These are phyloP conservation scores for Acanthamoeba healyi DNA, from an alignment of 208 protist species.

Conservation along the genomic window DNA sequence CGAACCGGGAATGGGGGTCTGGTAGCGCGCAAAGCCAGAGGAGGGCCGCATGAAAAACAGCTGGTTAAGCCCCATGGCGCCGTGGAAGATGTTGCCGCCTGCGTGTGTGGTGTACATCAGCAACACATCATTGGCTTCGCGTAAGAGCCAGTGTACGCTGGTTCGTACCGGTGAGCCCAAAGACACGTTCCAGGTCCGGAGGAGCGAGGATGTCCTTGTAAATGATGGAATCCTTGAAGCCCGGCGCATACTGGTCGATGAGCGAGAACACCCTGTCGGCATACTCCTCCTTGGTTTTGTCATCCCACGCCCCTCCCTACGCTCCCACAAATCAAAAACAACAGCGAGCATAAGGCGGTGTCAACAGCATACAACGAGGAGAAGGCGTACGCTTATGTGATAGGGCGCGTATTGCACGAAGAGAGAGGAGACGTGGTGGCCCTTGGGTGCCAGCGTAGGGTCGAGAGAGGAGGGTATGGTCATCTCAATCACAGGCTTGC, in stretches of 20 bases:
- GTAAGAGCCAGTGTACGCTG: too few species aligned
- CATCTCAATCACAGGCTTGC: slow-evolving; percentile 79
- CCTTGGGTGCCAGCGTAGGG: slow-evolving; percentile 81
- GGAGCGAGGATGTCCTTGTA: slow-evolving; percentile 84
- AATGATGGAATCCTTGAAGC: slow-evolving; percentile 78
- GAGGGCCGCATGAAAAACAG: slow-evolving; percentile 81
- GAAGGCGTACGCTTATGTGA: slow-evolving; percentile 15
- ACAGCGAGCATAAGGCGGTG: neutral
- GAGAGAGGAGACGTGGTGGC: slow-evolving; percentile 86
- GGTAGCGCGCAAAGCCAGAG: slow-evolving; percentile 58
- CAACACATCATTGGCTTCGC: neutral
- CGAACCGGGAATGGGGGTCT: slow-evolving; percentile 35
- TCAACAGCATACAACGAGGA: neutral
- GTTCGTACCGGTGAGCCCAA: slow-evolving; percentile 70
- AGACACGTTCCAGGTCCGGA: slow-evolving; percentile 81
- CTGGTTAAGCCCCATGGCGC: slow-evolving; percentile 84
- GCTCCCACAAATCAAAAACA: neutral
- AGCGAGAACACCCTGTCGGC: slow-evolving; percentile 81
- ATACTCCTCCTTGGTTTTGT: slow-evolving; percentile 75
- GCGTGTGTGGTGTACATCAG: neutral
- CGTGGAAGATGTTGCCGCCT: slow-evolving; percentile 89
- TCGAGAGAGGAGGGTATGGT: slow-evolving; percentile 86
- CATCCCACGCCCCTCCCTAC: slow-evolving; percentile 58
- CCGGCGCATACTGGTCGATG: slow-evolving; percentile 86
- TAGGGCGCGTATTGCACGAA: slow-evolving; percentile 90